These are phyloP conservation scores for Stylonectria norvegica DNA, from an alignment of 2,329 filamentous ascomycete species.

Conservation along the genomic window DNA sequence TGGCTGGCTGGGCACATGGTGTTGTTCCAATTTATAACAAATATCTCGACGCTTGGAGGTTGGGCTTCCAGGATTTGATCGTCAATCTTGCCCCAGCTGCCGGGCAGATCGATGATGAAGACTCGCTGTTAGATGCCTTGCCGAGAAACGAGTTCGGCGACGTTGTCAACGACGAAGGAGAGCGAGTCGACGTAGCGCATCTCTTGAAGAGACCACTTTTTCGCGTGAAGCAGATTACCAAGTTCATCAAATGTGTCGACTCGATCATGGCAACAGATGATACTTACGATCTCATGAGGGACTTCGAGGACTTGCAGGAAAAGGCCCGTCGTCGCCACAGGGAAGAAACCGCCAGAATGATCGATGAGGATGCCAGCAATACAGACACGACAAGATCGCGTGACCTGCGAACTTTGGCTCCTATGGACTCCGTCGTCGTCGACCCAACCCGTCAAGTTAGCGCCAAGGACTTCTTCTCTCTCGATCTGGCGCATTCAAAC, in stretches of 20 bases:
- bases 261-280: constrained; percentile 49
- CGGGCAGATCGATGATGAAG: constrained; percentile 52
- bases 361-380: constrained; percentile 80
- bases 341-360: constrained; percentile 66
- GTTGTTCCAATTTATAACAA: constrained; percentile 76
- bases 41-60: constrained; percentile 83
- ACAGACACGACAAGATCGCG: constrained; percentile 79
- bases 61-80: constrained; percentile 91
- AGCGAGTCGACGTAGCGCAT: constrained; percentile 91
- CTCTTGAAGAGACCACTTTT: constrained; percentile 85
- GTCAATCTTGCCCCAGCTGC: constrained; percentile 80
- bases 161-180: constrained; percentile 69
- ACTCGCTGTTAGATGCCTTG: constrained; percentile 57
- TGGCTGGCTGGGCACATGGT: constrained; percentile 78
- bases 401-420: constrained; percentile 72
- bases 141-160: constrained; percentile 63
- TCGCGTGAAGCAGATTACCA: constrained; percentile 81
- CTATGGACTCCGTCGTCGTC: constrained; percentile 66
- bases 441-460: constrained; percentile 78
- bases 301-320: constrained; percentile 70
- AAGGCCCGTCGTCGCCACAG: constrained; percentile 65
- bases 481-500: constrained; percentile 82
- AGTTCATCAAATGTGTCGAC: constrained; percentile 70
- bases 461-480: constrained; percentile 84
- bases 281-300: constrained; percentile 37